Evolutionary conservation across 768 basidiomycete genomes (phyloP), one percentile per base, ranked within the genome.

Genomic region (Pleurotus salmoneostramineus): DNA sequence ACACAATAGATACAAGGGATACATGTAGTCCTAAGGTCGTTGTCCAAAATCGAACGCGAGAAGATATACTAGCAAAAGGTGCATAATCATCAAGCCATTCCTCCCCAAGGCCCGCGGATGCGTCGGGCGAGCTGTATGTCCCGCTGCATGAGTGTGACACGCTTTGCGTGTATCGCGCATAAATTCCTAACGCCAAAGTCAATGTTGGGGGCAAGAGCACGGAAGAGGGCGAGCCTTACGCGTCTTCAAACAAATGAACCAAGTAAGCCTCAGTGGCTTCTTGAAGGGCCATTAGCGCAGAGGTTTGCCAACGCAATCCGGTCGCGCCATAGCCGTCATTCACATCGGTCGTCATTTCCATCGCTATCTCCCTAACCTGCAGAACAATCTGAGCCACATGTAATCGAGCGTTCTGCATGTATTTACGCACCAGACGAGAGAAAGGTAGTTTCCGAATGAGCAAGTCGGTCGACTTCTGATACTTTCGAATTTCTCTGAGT

Each of bases 221-320:
- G 27, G 8, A 10, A 14, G 15, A 27, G n/a, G 3, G 33, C 15
- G 48, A 54, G 34, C 91, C 95, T 77, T 71, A 98, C 93, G 96
- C 94, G 73, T 99, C 97, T 73, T 99, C 97, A 62, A 99, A 98
- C 45, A 98, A 74, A 74, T 98, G 95, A 15, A 99, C 93, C 14
- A 98, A 78, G 65, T 84, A 97, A 11, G 95, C 93, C 71, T 97
- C 95, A 21, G 95, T 93, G 10, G 97, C 97, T 72, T 99, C 97
- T 66, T 99, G 97, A 60, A 99, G 71, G 1, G 97, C 97, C 65
- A 95, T 68, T 57, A 99, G 79, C 4, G 97, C 97, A 4, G 94
- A 93, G 61, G 87, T 93, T 71, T 99, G 97, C 97, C 97, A 99
- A 48, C 97, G 82, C 55, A 98, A 72, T 8, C 81, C 77, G 2